Evolutionary conservation across 345 rosid genomes (phyloP).

Genomic region (Pugionium cornutum): DNA sequence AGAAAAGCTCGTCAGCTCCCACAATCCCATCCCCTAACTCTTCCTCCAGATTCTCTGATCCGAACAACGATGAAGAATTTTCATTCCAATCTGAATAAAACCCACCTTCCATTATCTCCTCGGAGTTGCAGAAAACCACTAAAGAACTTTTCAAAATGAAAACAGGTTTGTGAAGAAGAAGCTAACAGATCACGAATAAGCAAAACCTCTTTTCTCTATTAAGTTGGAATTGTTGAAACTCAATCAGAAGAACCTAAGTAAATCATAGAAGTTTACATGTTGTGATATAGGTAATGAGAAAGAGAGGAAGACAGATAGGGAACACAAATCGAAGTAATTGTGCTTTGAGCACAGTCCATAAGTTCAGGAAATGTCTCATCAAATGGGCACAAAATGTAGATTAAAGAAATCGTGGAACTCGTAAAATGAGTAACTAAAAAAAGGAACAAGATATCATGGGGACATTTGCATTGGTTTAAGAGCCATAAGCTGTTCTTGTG

Average conservation of each 20-base stretch:
- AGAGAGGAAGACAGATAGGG: slow-evolving; percentile 12
- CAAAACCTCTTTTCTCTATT: not conserved
- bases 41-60: slow-evolving; percentile 55
- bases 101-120: slow-evolving; percentile 56
- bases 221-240: slow-evolving; percentile 31
- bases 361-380: slow-evolving; percentile 32
- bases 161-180: not conserved
- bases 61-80: slow-evolving; percentile 31
- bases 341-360: slow-evolving; percentile 21
- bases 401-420: slow-evolving; percentile 12
- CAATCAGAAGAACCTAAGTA: slow-evolving; percentile 13
- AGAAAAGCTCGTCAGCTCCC: slow-evolving; percentile 21
- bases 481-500: slow-evolving; percentile 31
- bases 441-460: not conserved
- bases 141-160: not conserved
- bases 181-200: slow-evolving; percentile 6
- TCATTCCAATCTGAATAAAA: slow-evolving; percentile 41
- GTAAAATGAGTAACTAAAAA: slow-evolving; percentile 1
- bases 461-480: slow-evolving; percentile 35
- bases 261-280: slow-evolving; percentile 20
- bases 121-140: not conserved
- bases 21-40: slow-evolving; percentile 39
- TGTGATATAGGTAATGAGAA: slow-evolving; percentile 31
- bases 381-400: slow-evolving; percentile 31
- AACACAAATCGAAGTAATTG: slow-evolving; percentile 18